A percentile compares a stretch with the other conserved stretches of the same genome.
Evolutionary conservation across 129 eudicot genomes (phyloP).

Genomic region (Escallonia rubra): DNA sequence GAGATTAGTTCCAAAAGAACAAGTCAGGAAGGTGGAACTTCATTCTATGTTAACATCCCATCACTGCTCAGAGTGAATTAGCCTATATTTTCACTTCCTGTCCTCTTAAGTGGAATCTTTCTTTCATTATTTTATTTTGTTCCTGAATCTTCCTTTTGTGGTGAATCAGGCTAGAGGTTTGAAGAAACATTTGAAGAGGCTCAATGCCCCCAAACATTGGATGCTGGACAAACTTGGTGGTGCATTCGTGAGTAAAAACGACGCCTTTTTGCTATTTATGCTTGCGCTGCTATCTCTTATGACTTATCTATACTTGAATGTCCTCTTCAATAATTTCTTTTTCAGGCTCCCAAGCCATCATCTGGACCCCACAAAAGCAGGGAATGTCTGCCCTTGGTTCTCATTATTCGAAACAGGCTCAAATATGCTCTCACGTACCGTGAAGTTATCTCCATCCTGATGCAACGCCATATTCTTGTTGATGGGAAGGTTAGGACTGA

Average conservation of each 20-base stretch:
- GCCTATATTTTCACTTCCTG: too few relatives aligned
- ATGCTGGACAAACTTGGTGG: conserved; percentile 66
- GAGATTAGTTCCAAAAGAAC: too few relatives aligned
- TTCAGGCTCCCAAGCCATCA: conserved; percentile 59
- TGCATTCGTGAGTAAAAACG: conserved; percentile 44
- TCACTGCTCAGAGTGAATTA: too few relatives aligned
- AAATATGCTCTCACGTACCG: conserved; percentile 61
- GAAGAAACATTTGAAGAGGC: conserved; percentile 54
- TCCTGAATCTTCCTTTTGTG: background rate
- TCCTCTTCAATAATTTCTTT: background rate
- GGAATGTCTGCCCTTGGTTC: conserved; percentile 51
- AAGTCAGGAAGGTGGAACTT: too few relatives aligned
- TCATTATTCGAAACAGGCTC: conserved; percentile 45
- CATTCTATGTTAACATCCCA: too few relatives aligned
- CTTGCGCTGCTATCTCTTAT: background rate
- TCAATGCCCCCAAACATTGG: conserved; percentile 62
- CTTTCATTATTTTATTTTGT: background rate
- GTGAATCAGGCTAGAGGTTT: conserved; percentile 44
- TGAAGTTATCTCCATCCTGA: conserved; percentile 55
- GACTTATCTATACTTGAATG: background rate
- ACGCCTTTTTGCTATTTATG: background rate
- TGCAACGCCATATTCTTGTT: conserved; percentile 61
- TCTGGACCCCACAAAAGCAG: conserved; percentile 62
- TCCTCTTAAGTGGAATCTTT: background rate
- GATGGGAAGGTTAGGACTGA: conserved; percentile 60